Base-by-base conservation (phyloP, 345 rosid genomes). In the Adansonia digitata region DNA sequence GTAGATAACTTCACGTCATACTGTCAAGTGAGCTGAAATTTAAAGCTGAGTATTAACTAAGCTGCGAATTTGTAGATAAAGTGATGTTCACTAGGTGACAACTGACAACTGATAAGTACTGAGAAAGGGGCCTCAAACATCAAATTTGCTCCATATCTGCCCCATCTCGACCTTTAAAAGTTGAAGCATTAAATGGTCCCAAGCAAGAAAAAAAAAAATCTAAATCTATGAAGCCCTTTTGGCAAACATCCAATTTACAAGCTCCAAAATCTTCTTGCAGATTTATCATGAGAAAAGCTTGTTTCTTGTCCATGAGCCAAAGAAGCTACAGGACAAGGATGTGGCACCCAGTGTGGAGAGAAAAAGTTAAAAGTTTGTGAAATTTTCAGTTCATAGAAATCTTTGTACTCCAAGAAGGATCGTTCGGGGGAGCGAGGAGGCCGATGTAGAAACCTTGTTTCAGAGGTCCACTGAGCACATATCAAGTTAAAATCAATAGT, bases 351-450 rank as follows among this genome's bases (percentile, higher is more conserved):
- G 72, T 70, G 48, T 37, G 64, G 56, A 84, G 78, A 45, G 80
- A 79, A 72, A 81, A 75, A 72, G 73, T 37, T n/a, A n/a, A 35
- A 83, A 82, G 42, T 49, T 75, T 37, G 77, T n/a, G 39, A 26
- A 65, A 22, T 69, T 79, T 42, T 70, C 80, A 1, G 69, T 48
- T 7, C 77, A 52, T 57, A 82, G 81, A 71, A 88, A 86, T 62
- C 71, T 88, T 14, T 29, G 22, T 2, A 78, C 74, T 49, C 80
- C 87, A 20, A 52, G 81, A 75, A 77, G 73, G 56, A 79, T 87
- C 45, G 71, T 86, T 77, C 88, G 88, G 1, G 86, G 82, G 0
- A 80, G 92, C 56, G 82, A 85, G 49, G 81, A 65, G 12, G 86
- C 55, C 5, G 88, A 84, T 14, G 77, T 79, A 2, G 82, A 82